These are phyloP conservation scores for Eucalyptus regnans DNA, from an alignment of 345 rosid species.

Conservation along the genomic window DNA sequence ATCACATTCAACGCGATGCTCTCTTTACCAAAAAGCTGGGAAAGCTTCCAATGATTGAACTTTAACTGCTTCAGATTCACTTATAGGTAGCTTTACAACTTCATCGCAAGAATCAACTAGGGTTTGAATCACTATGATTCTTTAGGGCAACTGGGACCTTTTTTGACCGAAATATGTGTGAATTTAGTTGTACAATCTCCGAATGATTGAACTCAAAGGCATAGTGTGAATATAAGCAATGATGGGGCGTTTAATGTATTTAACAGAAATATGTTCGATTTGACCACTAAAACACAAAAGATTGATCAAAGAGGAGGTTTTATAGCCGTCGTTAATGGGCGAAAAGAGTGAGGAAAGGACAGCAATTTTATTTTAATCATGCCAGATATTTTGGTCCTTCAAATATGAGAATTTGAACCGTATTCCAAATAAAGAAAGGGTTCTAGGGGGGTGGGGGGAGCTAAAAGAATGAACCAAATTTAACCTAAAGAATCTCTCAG, in stretches of 20 bases:
- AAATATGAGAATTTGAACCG: background rate
- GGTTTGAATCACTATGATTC: background rate
- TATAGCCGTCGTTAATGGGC: background rate
- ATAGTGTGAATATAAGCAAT: background rate
- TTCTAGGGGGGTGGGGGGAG: fast-evolving
- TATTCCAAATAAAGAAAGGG: background rate
- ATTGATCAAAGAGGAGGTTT: background rate
- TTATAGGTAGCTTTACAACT: background rate
- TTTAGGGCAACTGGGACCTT: background rate
- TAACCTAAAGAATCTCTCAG: background rate
- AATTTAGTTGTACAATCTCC: background rate
- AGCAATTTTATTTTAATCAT: background rate
- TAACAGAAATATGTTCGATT: background rate
- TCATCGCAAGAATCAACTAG: background rate
- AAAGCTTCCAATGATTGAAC: background rate
- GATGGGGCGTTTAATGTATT: background rate
- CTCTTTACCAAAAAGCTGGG: background rate
- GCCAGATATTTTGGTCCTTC: background rate
- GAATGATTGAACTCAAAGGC: background rate
- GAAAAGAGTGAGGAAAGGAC: background rate
- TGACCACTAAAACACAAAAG: background rate
- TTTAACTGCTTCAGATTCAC: background rate
- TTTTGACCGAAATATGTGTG: background rate
- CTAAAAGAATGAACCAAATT: background rate
- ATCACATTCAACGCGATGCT: background rate